Evolutionary conservation across 73 alveolate species (phyloP).

Genomic region (Tetrahymena elliotti): DNA sequence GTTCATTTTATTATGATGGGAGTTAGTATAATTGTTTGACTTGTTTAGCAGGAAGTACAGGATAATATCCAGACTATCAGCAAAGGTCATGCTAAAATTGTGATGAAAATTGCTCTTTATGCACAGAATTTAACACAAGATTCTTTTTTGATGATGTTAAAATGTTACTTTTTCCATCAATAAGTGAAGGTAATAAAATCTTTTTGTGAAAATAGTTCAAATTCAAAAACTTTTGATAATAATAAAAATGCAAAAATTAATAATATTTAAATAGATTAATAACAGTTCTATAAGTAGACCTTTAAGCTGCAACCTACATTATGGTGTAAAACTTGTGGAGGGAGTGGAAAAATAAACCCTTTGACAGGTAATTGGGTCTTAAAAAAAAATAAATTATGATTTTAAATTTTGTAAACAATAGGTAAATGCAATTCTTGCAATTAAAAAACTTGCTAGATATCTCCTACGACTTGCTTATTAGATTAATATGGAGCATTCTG

Average conservation of each 20-base stretch:
- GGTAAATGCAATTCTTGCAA: neutral
- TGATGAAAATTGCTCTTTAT: neutral
- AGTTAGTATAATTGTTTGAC: neutral
- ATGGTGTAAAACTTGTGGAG: neutral
- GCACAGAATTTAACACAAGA: neutral
- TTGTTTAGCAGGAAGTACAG: neutral
- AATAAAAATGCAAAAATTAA: neutral
- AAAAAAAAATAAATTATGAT: too few relatives aligned
- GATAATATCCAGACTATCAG: neutral
- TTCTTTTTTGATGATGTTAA: neutral
- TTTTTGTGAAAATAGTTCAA: too few relatives aligned
- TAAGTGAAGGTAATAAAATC: neutral
- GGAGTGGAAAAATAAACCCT: neutral
- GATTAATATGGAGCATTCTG: neutral
- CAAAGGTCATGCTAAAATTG: neutral
- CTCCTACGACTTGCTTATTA: neutral
- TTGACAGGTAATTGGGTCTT: neutral
- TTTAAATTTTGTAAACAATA: neutral
- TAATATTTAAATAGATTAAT: neutral
- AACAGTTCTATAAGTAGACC: neutral
- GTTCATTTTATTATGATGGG: neutral
- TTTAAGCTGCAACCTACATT: neutral
- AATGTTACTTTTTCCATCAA: neutral
- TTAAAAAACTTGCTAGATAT: neutral
- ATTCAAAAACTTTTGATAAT: too few relatives aligned